phyloP scores from a whole-genome alignment of 345 rosid genomes.

The Boechera stricta region DNA sequence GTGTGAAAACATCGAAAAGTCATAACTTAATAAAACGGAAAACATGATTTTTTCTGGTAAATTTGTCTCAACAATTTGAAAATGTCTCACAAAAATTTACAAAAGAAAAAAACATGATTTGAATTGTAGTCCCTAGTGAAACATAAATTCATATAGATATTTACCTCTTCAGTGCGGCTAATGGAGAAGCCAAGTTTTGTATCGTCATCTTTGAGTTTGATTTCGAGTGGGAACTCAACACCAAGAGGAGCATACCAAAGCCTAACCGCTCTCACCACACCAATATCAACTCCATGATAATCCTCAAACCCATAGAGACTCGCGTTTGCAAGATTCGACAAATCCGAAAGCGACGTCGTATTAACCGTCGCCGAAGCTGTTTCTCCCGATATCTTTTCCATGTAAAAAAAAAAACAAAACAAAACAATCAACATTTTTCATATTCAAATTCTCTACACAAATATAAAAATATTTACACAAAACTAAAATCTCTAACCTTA shows the following conservation, averaged over 20 bases:
- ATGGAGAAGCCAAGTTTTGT: constrained; percentile 92
- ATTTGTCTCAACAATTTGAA: background rate
- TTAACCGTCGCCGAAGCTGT: constrained; percentile 87
- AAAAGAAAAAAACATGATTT: background rate
- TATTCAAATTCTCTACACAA: background rate
- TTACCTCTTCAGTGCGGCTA: constrained; percentile 98
- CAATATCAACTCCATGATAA: constrained; percentile 95
- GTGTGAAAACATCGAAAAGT: constrained; percentile 10
- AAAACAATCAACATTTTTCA: constrained; percentile 8
- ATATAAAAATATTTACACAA: background rate
- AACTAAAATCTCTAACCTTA: constrained; percentile 57
- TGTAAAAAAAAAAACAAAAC: too few relatives aligned
- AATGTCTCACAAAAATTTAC: background rate
- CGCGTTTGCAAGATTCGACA: constrained; percentile 71
- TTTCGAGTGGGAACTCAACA: constrained; percentile 71
- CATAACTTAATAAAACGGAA: background rate
- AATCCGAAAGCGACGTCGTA: constrained; percentile 80
- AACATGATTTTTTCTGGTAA: background rate
- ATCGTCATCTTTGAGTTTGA: constrained; percentile 75
- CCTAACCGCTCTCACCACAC: constrained; percentile 92
- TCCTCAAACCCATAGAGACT: constrained; percentile 97
- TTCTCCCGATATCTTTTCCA: constrained; percentile 86
- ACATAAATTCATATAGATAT: background rate
- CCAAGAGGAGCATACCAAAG: constrained; percentile 89
- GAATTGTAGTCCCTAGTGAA: background rate